Evolutionary conservation across 1,284 basidiomycete species (phyloP).

Genomic region (Moesziomyces antarcticus): DNA sequence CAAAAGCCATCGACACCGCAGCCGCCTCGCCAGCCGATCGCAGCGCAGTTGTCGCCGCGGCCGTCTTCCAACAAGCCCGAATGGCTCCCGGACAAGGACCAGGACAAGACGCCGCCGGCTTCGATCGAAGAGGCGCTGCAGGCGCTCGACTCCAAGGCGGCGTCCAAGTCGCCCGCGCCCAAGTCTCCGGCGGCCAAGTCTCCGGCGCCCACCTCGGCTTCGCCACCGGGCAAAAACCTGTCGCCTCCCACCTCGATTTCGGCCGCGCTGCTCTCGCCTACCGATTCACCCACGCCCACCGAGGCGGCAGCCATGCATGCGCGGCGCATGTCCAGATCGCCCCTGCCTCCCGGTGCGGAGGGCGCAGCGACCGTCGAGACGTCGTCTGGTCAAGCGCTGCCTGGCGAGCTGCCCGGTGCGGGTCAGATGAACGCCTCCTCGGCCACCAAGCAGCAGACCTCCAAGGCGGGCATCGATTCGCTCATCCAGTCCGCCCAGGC

Average conservation of each 20-base stretch:
- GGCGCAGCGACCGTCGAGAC: slow-evolving; percentile 20
- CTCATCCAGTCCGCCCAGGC: slow-evolving; percentile 28
- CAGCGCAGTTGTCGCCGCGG: background rate
- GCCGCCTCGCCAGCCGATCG: background rate
- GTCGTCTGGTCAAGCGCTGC: slow-evolving; percentile 29
- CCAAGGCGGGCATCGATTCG: slow-evolving; percentile 38
- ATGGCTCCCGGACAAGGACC: background rate
- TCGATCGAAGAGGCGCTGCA: slow-evolving; percentile 14
- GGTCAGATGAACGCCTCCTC: slow-evolving; percentile 42
- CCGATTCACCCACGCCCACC: slow-evolving; percentile 35
- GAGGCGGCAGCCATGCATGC: slow-evolving; percentile 34
- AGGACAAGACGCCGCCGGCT: slow-evolving; percentile 2
- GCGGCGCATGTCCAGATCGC: slow-evolving; percentile 20
- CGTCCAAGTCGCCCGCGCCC: slow-evolving; percentile 5
- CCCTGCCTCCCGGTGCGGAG: slow-evolving; percentile 14
- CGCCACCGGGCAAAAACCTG: slow-evolving; percentile 11
- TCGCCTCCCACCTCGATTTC: slow-evolving; percentile 29
- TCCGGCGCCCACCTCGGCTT: slow-evolving; percentile 11
- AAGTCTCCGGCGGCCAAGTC: slow-evolving; percentile 13
- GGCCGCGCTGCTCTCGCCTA: slow-evolving; percentile 35
- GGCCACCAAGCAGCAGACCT: slow-evolving; percentile 41
- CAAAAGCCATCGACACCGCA: slow-evolving; percentile 5
- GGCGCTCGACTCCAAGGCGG: background rate
- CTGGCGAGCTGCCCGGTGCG: slow-evolving; percentile 29
- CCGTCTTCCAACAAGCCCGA: background rate